Percentiles rank a stretch among this genome's conserved stretches.
Conservation (phyloP, 805 yeast genomes). For the Metschnikowia orientalis region DNA sequence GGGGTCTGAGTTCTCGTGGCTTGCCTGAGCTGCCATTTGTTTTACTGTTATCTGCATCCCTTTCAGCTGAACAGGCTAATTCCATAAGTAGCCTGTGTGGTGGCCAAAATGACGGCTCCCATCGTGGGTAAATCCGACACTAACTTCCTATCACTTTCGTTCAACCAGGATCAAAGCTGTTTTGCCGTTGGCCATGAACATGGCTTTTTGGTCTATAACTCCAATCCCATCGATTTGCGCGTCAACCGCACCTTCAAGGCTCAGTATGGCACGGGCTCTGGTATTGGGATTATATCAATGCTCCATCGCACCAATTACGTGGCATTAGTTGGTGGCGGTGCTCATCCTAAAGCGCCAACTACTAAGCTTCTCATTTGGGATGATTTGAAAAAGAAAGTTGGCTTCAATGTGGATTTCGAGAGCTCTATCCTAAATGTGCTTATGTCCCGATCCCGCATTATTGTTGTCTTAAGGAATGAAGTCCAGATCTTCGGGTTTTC, state of each 20-base stretch:
- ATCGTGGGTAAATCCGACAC: conserved; percentile 1
- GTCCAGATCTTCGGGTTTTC: conserved; percentile 77
- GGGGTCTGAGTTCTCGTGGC: too few species aligned
- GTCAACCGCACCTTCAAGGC: conserved; percentile 52
- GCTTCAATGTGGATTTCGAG: conserved; percentile 69
- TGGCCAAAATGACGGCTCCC: too few species aligned
- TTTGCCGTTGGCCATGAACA: conserved; percentile 76
- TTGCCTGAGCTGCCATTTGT: too few species aligned
- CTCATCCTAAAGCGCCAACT: conserved; percentile 68
- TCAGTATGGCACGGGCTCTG: conserved; percentile 33
- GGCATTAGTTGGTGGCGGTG: conserved; percentile 88
- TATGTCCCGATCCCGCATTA: conserved; percentile 68
- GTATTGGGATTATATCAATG: conserved; percentile 77
- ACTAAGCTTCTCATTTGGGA: conserved; percentile 90
- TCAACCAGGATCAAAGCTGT: conserved; percentile 89
- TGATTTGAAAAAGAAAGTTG: conserved; percentile 72
- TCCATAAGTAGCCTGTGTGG: too few species aligned
- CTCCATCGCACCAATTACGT: conserved; percentile 86
- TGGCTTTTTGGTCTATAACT: conserved; percentile 81
- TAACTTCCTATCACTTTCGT: conserved; percentile 54
- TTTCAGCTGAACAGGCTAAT: too few species aligned
- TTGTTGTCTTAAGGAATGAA: conserved; percentile 64
- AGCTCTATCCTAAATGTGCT: conserved; percentile 71
- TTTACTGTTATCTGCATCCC: too few species aligned
- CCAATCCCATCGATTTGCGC: conserved; percentile 79